Base-by-base conservation (phyloP, 1,284 basidiomycete genomes). In the Puccinia coronata region DNA sequence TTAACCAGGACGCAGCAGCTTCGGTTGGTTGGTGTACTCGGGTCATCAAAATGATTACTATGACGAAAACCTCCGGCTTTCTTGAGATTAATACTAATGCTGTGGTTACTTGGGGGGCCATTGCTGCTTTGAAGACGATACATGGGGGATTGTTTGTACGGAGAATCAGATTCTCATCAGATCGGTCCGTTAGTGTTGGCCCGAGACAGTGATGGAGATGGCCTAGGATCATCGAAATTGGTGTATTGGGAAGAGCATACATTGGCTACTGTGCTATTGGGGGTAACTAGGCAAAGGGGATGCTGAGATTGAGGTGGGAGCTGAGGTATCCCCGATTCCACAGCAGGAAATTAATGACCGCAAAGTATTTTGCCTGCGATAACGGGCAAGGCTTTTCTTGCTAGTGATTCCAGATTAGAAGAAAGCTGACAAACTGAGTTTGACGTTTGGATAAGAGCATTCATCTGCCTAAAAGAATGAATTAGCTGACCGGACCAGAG, bases 1-100 rank as follows among this genome's bases (percentile, higher is more conserved):
- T 73, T n/a, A 80, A 59, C 69, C 69, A 80, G 14, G 36, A 18
- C 36, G 77, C 25, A 23, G 77, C 51, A 36, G 47, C 59, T 80
- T 73, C 74, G n/a, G n/a, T n/a, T n/a, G 57, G 79, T 80, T 14
- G 79, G 79, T 11, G 79, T 80, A 31, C 79, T 70, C 23, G 79
- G 70, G 20, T 80, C 79, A 16, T 73, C 69, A 61, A 63, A 55
- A 20, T 39, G 65, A 63, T 71, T 51, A 39, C 47, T 73, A 18
- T 2, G n/a, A 9, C 55, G 39, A 28, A 39, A 23, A 23, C 39
- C 39, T 25, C n/a, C n/a, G 36, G 28, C 55, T 20, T 59, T 39
- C 18, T n/a, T 71, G 34, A 53, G 49, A 61, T 74, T 55, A 9
- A n/a, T n/a, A 25, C 25, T 41, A 6, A 31, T 14, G n/a, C 20